Conservation (phyloP, 345 rosid genomes). For the Noccaea bulbosa region DNA sequence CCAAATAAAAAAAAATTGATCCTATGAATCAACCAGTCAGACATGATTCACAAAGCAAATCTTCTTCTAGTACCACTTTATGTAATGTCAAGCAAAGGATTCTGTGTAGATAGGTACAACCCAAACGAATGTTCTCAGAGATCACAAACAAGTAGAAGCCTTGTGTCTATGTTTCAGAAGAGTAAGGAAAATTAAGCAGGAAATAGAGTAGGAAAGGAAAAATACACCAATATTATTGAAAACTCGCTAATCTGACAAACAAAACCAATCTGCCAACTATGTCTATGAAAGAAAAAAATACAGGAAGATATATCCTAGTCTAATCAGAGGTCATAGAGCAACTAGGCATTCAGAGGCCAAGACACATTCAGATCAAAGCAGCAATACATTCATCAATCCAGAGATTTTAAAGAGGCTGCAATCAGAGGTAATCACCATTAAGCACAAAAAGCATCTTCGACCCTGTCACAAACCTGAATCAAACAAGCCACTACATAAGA, state of each 20-base stretch:
- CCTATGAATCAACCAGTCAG: conserved; percentile 27
- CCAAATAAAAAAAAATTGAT: no score
- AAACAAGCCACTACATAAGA: conserved; percentile 48
- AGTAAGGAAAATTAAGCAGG: background rate
- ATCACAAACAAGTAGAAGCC: conserved; percentile 9
- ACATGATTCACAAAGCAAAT: conserved; percentile 17
- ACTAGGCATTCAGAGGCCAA: conserved; percentile 60
- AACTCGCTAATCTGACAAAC: conserved; percentile 42
- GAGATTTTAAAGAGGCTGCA: conserved; percentile 68
- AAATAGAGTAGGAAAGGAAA: conserved; percentile 19
- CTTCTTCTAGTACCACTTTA: conserved; percentile 22
- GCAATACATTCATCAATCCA: conserved; percentile 82
- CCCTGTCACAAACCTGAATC: conserved; percentile 92
- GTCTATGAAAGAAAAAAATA: conserved; percentile 42
- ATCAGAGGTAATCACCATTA: conserved; percentile 77
- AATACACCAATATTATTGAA: conserved; percentile 37
- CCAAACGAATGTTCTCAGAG: conserved; percentile 21
- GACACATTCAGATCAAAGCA: conserved; percentile 71
- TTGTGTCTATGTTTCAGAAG: conserved; percentile 6
- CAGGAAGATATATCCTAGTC: conserved; percentile 48
- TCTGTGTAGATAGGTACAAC: background rate
- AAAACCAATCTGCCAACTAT: conserved; percentile 43
- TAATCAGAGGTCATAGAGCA: conserved; percentile 49
- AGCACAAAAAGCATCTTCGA: conserved; percentile 91
- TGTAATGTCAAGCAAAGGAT: conserved; percentile 19